Evolutionary conservation across 495 filamentous ascomycete genomes (phyloP).

Genomic region (Clavariopsis aquatica): DNA sequence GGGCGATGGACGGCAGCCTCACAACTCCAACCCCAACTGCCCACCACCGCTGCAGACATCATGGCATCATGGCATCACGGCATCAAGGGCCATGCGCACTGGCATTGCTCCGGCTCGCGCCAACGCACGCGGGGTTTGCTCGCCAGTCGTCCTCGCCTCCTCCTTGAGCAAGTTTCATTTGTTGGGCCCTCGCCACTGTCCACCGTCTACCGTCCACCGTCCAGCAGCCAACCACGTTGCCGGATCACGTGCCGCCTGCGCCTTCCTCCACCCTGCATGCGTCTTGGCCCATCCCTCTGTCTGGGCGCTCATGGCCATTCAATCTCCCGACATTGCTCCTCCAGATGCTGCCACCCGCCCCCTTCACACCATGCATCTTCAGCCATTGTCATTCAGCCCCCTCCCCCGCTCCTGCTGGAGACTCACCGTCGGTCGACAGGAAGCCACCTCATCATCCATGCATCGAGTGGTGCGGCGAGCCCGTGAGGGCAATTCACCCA

Average conservation of each 20-base stretch:
- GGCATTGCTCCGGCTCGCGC: neutral
- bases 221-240: neutral
- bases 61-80: neutral
- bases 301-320: neutral
- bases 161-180: neutral
- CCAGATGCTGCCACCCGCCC: neutral
- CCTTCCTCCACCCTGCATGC: neutral
- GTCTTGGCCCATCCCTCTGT: neutral
- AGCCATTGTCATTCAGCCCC: neutral
- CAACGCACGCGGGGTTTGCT: neutral
- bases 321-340: neutral
- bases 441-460: neutral
- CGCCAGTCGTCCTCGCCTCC: neutral
- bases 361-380: neutral
- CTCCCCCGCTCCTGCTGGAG: too few relatives aligned
- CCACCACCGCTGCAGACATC: neutral
- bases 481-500: neutral
- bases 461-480: too few relatives aligned
- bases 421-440: too few relatives aligned
- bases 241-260: neutral
- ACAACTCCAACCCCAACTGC: neutral
- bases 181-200: neutral
- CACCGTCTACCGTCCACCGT: too few relatives aligned
- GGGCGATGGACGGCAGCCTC: neutral
- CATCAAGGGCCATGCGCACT: neutral